A percentile compares a stretch with the other conserved stretches of the same genome.
Evolutionary conservation across 1,139 yeast species (phyloP).

Genomic region (Yamadazyma siamensis): DNA sequence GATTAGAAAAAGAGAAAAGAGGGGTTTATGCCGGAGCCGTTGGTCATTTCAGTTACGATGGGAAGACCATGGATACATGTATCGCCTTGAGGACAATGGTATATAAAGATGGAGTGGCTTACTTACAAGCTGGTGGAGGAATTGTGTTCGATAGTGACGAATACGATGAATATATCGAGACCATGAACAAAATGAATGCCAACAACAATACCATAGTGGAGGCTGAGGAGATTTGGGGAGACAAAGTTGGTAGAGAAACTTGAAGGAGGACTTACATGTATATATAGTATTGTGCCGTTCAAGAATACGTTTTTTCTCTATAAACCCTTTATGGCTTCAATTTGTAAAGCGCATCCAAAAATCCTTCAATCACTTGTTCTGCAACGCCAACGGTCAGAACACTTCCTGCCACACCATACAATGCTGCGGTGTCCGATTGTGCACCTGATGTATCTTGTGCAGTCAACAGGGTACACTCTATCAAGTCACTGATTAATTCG

Average conservation of each 20-base stretch:
- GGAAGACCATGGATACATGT: constrained; percentile 92
- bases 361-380: constrained; percentile 71
- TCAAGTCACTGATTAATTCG: constrained; percentile 57
- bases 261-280: not conserved
- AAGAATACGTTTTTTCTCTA: too few species aligned
- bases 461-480: constrained; percentile 41
- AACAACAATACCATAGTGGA: constrained; percentile 84
- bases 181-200: constrained; percentile 96
- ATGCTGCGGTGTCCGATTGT: constrained; percentile 69
- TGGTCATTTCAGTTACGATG: constrained; percentile 97
- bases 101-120: constrained; percentile 83
- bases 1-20: constrained; percentile 84
- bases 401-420: constrained; percentile 95
- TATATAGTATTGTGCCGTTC: not conserved
- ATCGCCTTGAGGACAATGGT: constrained; percentile 97
- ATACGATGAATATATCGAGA: constrained; percentile 90
- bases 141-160: constrained; percentile 95
- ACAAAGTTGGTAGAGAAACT: constrained; percentile 34
- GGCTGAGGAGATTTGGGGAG: constrained; percentile 80
- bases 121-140: constrained; percentile 98
- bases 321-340: too few species aligned
- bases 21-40: constrained; percentile 99
- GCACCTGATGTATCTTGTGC: constrained; percentile 23
- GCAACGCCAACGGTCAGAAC: constrained; percentile 83
- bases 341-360: constrained; percentile 75